These are phyloP conservation scores for Paraconiothyrium brasiliense DNA, from an alignment of 2,329 filamentous ascomycete species.

Conservation along the genomic window DNA sequence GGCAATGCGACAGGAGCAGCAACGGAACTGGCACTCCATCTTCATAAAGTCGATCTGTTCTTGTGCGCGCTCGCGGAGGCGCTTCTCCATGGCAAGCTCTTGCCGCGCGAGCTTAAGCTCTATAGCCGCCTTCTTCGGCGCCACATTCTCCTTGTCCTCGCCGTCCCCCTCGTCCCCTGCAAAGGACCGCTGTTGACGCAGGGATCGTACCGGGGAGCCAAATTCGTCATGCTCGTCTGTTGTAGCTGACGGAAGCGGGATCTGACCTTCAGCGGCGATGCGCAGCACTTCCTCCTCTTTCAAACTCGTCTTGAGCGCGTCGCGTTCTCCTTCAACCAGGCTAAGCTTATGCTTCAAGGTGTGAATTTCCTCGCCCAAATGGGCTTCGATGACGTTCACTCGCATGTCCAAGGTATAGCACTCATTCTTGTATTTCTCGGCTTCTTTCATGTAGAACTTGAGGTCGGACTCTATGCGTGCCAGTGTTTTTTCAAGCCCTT, in stretches of 20 bases:
- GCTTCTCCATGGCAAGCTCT: conserved; percentile 63
- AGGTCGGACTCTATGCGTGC: conserved; percentile 42
- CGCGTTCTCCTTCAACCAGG: conserved; percentile 76
- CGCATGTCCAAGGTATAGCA: conserved; percentile 54
- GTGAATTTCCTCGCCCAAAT: conserved; percentile 71
- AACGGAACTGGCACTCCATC: conserved; percentile 75
- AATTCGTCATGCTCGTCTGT: conserved; percentile 69
- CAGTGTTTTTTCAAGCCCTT: conserved; percentile 37
- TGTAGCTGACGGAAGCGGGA: conserved; percentile 68
- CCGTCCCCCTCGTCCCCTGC: conserved; percentile 45
- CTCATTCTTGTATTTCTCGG: conserved; percentile 52
- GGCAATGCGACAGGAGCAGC: conserved; percentile 67
- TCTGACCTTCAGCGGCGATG: conserved; percentile 75
- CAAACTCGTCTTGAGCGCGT: conserved; percentile 75
- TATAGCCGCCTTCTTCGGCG: conserved; percentile 55
- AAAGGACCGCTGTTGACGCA: conserved; percentile 58
- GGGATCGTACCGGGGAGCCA: conserved; percentile 66
- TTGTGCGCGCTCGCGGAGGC: conserved; percentile 72
- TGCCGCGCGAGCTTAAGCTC: conserved; percentile 60
- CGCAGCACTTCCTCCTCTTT: conserved; percentile 77
- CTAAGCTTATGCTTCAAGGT: conserved; percentile 70
- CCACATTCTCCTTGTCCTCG: conserved; percentile 58
- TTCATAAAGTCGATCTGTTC: conserved; percentile 80
- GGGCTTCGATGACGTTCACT: conserved; percentile 70
- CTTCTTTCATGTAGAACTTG: conserved; percentile 44